Evolutionary conservation across 1,284 basidiomycete genomes (phyloP), one percentile per base, ranked within the genome.

Genomic region (Melanopsichium pennsylvanicum): DNA sequence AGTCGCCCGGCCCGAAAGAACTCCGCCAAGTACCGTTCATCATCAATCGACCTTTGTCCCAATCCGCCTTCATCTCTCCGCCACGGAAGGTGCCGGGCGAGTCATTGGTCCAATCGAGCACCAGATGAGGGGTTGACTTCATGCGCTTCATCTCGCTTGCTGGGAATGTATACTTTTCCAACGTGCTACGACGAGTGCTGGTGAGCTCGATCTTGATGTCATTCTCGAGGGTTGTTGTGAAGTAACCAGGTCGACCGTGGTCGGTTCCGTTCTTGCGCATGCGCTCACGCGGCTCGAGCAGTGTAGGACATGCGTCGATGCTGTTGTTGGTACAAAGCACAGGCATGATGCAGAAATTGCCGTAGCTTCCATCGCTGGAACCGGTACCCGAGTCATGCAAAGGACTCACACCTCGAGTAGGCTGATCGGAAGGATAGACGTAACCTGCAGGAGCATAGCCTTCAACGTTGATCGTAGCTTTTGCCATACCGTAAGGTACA

Each of bases 341-440:
- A 23, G 75, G 74, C 64, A 74, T 71, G 36, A 68, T 59, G 46
- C 67, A 71, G 22, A 70, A 75, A 59, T 76, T 75, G 35, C 75
- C 75, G 32, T 59, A 76, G 39, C 61, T 67, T 23, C 75, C 74
- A 11, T 43, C 47, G 26, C 63, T 67, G 12, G 75, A 77, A 29
- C 75, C 74, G 4, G 75, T 77, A 26, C 75, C 75, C 16, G 70
- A 67, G 42, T 77, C 75, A 48, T 77, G 75, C 7, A 77, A 60
- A 1, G 59, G 52, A 13, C 61, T 67, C 21, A 77, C 46, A 19
- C 75, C 74, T n/a, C 75, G 70, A 15, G 75, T 67, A 7, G 59
- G 51, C 27, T 67, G 51, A 33, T 63, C 47, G 10, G 49, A 39
- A 7, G 68, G 54, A 40, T 46, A 66, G 19, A 69, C 67, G 38